Evolutionary conservation across 2,329 filamentous ascomycete genomes (phyloP).

Genomic region (Orbilia javanica): DNA sequence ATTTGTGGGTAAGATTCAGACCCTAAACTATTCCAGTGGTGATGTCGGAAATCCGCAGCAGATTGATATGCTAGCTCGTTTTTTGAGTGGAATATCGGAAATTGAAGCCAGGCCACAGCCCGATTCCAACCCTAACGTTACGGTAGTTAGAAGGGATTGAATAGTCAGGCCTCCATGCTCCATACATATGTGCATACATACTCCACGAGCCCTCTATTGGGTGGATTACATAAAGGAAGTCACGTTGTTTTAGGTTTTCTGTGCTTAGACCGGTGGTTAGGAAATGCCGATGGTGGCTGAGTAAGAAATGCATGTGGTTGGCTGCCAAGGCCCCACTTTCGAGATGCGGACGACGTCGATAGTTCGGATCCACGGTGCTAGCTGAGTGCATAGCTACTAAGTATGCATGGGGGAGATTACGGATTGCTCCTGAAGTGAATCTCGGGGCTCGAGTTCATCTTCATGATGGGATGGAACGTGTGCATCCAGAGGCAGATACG

Average conservation of each 20-base stretch:
- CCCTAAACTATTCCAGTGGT: too few species aligned
- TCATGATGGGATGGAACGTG: too few species aligned
- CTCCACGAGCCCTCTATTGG: conserved; percentile 13
- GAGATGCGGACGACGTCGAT: background rate
- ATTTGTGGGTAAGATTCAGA: too few species aligned
- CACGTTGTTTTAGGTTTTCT: conserved; percentile 25
- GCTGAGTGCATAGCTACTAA: too few species aligned
- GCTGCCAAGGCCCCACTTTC: conserved; percentile 3
- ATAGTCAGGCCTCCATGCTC: too few species aligned
- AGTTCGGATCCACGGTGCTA: background rate
- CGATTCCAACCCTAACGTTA: conserved; percentile 29
- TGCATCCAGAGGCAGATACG: too few species aligned
- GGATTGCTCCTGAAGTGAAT: too few species aligned
- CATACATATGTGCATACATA: too few species aligned
- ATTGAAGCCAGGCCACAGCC: conserved; percentile 45
- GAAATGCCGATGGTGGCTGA: conserved; percentile 51
- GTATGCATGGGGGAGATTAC: background rate
- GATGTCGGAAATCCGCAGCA: background rate
- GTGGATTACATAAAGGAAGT: conserved; percentile 44
- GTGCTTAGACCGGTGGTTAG: conserved; percentile 57
- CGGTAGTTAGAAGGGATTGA: background rate
- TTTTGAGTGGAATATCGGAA: conserved; percentile 29
- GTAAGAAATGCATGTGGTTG: conserved; percentile 17
- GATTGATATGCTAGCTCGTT: background rate
- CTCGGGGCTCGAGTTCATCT: too few species aligned